phyloP scores from a whole-genome alignment of 441 rosid species.

The Arabidopsis lyrata region DNA sequence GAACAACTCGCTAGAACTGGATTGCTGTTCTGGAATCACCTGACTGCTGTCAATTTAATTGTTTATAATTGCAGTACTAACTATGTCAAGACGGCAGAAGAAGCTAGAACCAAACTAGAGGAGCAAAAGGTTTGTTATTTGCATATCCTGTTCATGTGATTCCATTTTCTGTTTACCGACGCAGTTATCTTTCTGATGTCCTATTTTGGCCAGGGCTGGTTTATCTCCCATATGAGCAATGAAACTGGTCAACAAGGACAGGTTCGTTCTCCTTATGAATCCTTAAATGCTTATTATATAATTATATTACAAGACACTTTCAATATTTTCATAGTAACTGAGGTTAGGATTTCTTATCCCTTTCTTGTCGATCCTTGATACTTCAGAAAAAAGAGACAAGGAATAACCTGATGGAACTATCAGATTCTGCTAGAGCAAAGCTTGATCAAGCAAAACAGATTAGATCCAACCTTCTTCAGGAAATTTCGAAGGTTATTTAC shows the following conservation, averaged over 20 bases:
- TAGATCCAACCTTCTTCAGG: conserved; percentile 52
- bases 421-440: conserved; percentile 61
- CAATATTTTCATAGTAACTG: not conserved
- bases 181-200: conserved; percentile 9
- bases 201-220: conserved; percentile 59
- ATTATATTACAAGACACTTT: not conserved
- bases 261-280: conserved; percentile 43
- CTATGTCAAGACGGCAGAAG: conserved; percentile 62
- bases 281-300: not conserved
- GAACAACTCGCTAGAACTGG: conserved; percentile 30
- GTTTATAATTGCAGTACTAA: conserved; percentile 51
- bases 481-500: conserved; percentile 59
- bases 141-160: conserved; percentile 19
- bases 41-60: conserved; percentile 19
- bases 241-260: conserved; percentile 44
- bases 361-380: conserved; percentile 19
- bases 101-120: conserved; percentile 56
- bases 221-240: conserved; percentile 43
- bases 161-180: conserved; percentile 12
- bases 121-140: conserved; percentile 61
- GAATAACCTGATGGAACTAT: conserved; percentile 37
- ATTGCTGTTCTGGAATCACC: not conserved
- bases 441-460: conserved; percentile 52
- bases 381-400: conserved; percentile 21
- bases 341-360: not conserved